These are phyloP conservation scores for Haemoproteus tartakovskyi DNA, from an alignment of 169 alveolate species.

Conservation along the genomic window DNA sequence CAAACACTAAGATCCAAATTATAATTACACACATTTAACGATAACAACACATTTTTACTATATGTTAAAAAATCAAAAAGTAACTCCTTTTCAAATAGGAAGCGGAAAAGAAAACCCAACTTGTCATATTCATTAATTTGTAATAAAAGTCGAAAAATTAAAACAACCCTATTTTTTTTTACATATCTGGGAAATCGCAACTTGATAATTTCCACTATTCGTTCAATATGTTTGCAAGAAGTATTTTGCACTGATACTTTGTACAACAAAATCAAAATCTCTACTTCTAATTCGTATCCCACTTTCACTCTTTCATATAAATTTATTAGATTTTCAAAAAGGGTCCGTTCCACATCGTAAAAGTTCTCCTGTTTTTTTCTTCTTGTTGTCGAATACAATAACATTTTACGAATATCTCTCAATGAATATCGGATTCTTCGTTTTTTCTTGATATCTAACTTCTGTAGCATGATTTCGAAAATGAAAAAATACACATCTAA, in stretches of 20 bases:
- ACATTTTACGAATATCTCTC: neutral
- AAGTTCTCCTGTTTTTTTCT: neutral
- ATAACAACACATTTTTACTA: constrained; percentile 15
- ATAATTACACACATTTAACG: constrained; percentile 21
- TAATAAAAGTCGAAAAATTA: constrained; percentile 25
- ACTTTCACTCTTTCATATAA: no score
- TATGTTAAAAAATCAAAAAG: constrained; percentile 29
- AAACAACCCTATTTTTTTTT: constrained; percentile 7
- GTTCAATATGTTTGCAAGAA: constrained; percentile 7
- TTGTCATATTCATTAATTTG: constrained; percentile 40
- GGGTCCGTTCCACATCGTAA: no score
- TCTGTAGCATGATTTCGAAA: constrained; percentile 10
- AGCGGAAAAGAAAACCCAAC: constrained; percentile 21
- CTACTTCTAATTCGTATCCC: constrained; percentile 53
- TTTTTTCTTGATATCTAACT: neutral
- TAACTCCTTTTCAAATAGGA: neutral
- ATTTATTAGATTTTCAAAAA: no score
- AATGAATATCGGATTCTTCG: neutral
- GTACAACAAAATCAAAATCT: constrained; percentile 22
- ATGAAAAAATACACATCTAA: constrained; percentile 38
- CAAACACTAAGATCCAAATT: constrained; percentile 36
- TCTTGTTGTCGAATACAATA: no score
- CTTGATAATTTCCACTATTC: constrained; percentile 2
- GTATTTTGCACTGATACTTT: constrained; percentile 26
- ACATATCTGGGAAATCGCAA: constrained; percentile 5